Conservation (phyloP, 2,329 filamentous ascomycete genomes). For the Cryphonectria japonica region DNA sequence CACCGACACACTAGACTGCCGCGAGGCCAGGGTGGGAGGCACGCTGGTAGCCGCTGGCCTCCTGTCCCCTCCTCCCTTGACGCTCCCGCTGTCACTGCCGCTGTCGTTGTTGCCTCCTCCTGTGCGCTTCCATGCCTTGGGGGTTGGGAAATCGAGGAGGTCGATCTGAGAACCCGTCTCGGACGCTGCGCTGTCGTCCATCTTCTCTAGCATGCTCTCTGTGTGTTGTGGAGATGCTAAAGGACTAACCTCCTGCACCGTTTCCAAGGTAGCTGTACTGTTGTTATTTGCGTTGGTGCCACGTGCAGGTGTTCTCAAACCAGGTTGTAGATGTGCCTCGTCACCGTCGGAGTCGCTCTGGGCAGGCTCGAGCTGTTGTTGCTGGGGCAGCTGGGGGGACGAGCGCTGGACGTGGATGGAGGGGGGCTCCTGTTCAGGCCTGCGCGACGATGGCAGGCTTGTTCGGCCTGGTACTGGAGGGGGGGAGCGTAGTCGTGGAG, state of each 20-base stretch:
- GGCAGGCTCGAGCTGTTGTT: conserved; percentile 44
- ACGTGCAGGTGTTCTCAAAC: conserved; percentile 63
- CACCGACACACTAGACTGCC: conserved; percentile 69
- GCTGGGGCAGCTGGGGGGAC: conserved; percentile 49
- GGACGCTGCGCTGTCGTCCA: conserved; percentile 52
- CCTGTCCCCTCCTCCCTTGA: conserved; percentile 44
- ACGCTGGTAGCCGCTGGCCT: conserved; percentile 49
- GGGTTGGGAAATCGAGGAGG: conserved; percentile 40
- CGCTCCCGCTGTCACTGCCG: conserved; percentile 68
- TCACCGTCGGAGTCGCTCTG: conserved; percentile 58
- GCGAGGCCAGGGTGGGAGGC: conserved; percentile 59
- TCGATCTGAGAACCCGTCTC: conserved; percentile 50
- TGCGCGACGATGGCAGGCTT: conserved; percentile 46
- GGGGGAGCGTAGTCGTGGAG: conserved; percentile 77
- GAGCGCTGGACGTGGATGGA: conserved; percentile 58
- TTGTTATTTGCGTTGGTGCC: conserved; percentile 52
- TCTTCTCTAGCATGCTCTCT: conserved; percentile 47
- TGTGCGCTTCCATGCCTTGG: conserved; percentile 16
- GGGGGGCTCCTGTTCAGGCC: conserved; percentile 55
- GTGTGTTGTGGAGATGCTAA: conserved; percentile 67
- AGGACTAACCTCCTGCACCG: conserved; percentile 87
- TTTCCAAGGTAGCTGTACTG: conserved; percentile 70
- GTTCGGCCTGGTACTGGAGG: conserved; percentile 61
- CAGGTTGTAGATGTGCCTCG: conserved; percentile 53
- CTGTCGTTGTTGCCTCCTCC: conserved; percentile 47